Evolutionary conservation across 2,329 filamentous ascomycete genomes (phyloP).

Genomic region (Ophiocordyceps camponoti-leonardi): DNA sequence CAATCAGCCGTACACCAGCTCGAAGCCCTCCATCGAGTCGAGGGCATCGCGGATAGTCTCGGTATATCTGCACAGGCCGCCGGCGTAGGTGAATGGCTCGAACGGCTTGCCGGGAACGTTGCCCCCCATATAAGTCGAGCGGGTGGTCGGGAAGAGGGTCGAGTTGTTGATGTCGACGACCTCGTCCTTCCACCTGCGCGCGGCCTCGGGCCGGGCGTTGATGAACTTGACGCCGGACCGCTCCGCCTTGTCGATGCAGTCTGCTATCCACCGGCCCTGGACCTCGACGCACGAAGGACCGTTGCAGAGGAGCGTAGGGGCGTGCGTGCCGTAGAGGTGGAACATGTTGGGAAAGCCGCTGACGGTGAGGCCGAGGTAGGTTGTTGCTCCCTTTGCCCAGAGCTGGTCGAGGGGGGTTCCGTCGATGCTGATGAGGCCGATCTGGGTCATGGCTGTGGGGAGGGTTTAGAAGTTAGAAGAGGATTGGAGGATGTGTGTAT

Average conservation of each 20-base stretch:
- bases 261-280: conserved; percentile 38
- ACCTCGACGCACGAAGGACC: conserved; percentile 35
- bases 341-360: conserved; percentile 32
- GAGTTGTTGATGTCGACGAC: conserved; percentile 27
- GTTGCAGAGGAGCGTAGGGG: conserved; percentile 36
- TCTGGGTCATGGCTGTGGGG: conserved; percentile 22
- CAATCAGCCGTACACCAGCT: conserved; percentile 5
- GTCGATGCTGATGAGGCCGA: conserved; percentile 24
- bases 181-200: conserved; percentile 29
- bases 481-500: neutral
- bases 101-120: conserved; percentile 34
- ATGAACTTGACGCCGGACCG: conserved; percentile 28
- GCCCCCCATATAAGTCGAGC: conserved; percentile 37
- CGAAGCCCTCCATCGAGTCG: conserved; percentile 18
- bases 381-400: conserved; percentile 22
- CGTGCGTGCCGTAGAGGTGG: conserved; percentile 37
- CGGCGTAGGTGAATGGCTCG: conserved; percentile 32
- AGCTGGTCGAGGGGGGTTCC: conserved; percentile 20
- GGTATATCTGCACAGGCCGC: conserved; percentile 19
- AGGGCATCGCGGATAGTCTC: conserved; percentile 15
- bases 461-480: neutral
- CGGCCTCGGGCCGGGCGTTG: conserved; percentile 26
- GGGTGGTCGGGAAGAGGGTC: conserved; percentile 29
- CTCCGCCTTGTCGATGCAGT: conserved; percentile 30
- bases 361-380: conserved; percentile 26